A percentile compares a stretch with the other conserved stretches of the same genome.
Evolutionary conservation across 345 rosid species (phyloP).

Genomic region (Aurinia saxatilis): DNA sequence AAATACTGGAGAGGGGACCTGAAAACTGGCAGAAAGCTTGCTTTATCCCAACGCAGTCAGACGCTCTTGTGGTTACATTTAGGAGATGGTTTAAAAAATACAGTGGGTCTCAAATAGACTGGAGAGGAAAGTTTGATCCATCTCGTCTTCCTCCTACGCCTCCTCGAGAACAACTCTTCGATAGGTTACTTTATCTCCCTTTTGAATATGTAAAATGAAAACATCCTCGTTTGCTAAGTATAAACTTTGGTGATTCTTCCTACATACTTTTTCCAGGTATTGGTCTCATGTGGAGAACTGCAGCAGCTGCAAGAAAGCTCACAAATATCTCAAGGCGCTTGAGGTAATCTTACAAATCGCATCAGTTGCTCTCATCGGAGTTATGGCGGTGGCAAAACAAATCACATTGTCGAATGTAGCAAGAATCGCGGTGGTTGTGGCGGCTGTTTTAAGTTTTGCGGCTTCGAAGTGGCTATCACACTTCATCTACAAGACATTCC

Average conservation of each 20-base stretch:
- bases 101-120: slow-evolving; percentile 51
- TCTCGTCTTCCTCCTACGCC: slow-evolving; percentile 74
- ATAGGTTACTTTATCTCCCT: slow-evolving; percentile 39
- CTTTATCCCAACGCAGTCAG: slow-evolving; percentile 74
- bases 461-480: slow-evolving; percentile 72
- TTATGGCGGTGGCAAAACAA: slow-evolving; percentile 51
- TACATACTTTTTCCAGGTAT: slow-evolving; percentile 38
- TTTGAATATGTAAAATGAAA: neutral
- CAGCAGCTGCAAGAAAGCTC: slow-evolving; percentile 59
- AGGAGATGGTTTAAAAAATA: slow-evolving; percentile 76
- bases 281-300: slow-evolving; percentile 86
- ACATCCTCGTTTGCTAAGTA: neutral
- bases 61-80: slow-evolving; percentile 62
- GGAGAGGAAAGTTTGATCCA: slow-evolving; percentile 64
- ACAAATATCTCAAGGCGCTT: slow-evolving; percentile 46
- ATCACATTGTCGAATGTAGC: slow-evolving; percentile 30
- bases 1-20: slow-evolving; percentile 58
- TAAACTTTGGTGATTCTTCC: neutral
- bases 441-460: slow-evolving; percentile 52
- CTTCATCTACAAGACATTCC: slow-evolving; percentile 65
- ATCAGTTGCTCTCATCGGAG: slow-evolving; percentile 45
- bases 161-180: slow-evolving; percentile 68
- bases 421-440: slow-evolving; percentile 35
- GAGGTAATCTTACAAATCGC: slow-evolving; percentile 54
- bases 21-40: slow-evolving; percentile 85